Evolutionary conservation across 345 rosid species (phyloP), one percentile per base, ranked within the genome.

Genomic region (Brassica incana): DNA sequence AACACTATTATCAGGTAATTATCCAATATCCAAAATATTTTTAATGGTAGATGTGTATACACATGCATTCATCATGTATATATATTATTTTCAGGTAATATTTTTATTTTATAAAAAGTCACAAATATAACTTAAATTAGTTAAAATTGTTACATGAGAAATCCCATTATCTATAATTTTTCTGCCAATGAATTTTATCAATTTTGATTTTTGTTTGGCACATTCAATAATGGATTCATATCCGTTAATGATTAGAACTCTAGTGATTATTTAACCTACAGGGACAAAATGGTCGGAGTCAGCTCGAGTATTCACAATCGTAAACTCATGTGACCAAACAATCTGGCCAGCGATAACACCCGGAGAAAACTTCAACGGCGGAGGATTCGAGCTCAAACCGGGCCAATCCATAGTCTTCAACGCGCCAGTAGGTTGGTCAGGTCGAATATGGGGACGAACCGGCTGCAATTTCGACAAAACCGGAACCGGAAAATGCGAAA

Each of bases 371-470:
- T 86, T 81, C 72, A 61, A 79, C 30, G 92, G 89, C 0, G 88
- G 91, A 0, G 97, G 97, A 29, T 85, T 92, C 76, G 50, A 64
- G 38, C 82, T 94, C 4, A 88, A 88, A 67, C 15, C 91, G 4
- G 91, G 88, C 67, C 92, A 88, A 65, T 88, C 97, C 1, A 74
- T 85, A 0, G 83, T 87, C 5, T 85, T 88, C 79, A 25, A 40
- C 0, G 95, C 97, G 59, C 90, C 92, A 0, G 86, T 85, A 0
- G 88, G 90, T 2, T 94, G 97, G 98, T 80, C 88, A 18, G 98
- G 98, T 23, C 84, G 97, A 58, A 88, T 92, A 23, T 94, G 98
- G 98, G 97, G 90, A 32, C 85, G 97, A 81, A 85, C 88, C 9
- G 94, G 91, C 3, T 94, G 97, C 82, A 81, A 76, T 1, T 92